Base-by-base conservation (phyloP, 768 basidiomycete genomes). In the Suillus fuscotomentosus region DNA sequence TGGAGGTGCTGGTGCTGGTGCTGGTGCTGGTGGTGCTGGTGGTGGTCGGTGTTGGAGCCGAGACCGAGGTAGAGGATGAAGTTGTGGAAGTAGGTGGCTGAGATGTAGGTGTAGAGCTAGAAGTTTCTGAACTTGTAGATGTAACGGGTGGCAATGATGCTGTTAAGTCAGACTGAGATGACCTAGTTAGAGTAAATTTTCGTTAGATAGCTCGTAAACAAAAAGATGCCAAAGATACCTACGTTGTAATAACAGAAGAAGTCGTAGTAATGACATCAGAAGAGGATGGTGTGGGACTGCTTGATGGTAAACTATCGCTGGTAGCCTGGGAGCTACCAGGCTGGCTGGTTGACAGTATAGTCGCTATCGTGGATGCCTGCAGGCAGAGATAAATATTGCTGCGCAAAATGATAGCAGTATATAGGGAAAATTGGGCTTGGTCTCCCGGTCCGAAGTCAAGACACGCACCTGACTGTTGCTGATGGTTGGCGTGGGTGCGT, bases 181-280 rank as follows among this genome's bases (percentile, higher is more conserved):
- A 57, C 15, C 56, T 57, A 41, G 9, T 31, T 15, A 39, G 10
- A 36, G 36, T 36, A 36, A 54, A 34, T 20, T 36, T 54, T 54
- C 5, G 11, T 54, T 54, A 54, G 9, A 41, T 0, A 13, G 15
- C 14, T 11, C 5, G 60, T 5, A 27, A 31, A 47, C n/a, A n/a
- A 9, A 36, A 13, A 3, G n/a, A 1, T 3, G 14, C 9, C 10
- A 6, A 13, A 24, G 65, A 60, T 34, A 11, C 59, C 36, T 53
- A 69, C 72, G 71, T 74, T 56, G 71, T 66, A 13, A 17, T 14
- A 14, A 61, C 24, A 42, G 68, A 51, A 27, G 67, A 43, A 7
- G 68, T 43, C 2, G 67, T 60, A 20, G 67, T 60, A 20, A 55
- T 59, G 43, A 20, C 31, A 27, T 15, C 34, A 1, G 22, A 9